Percentiles rank a stretch among this genome's conserved stretches.
These are phyloP conservation scores for Apiospora arundinis DNA, from an alignment of 2,329 filamentous ascomycete genomes.

Conservation along the genomic window DNA sequence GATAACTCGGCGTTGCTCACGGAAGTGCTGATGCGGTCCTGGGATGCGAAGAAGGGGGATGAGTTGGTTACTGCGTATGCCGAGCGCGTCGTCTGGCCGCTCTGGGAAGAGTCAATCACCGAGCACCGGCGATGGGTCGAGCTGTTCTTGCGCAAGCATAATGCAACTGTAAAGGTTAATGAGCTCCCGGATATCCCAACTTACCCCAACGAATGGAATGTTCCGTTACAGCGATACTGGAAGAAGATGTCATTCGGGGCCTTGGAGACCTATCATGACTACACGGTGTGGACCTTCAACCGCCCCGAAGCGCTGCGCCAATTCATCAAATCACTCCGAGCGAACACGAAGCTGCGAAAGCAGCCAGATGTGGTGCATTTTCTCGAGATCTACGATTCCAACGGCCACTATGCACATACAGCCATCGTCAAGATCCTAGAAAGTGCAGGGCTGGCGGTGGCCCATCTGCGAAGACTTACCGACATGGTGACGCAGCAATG, in stretches of 20 bases:
- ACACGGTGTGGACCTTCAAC: not conserved
- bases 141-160: not conserved
- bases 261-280: not conserved
- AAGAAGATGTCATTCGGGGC: not conserved
- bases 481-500: not conserved
- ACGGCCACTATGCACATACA: not conserved
- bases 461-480: not conserved
- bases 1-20: not conserved
- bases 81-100: not conserved
- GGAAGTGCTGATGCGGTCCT: not conserved
- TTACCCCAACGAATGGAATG: not conserved
- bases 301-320: not conserved
- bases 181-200: not conserved
- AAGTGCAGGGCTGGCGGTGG: not conserved
- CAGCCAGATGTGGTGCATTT: not conserved
- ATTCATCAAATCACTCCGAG: not conserved
- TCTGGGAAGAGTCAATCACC: not conserved
- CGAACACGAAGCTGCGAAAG: not conserved
- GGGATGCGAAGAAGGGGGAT: not conserved
- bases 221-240: not conserved
- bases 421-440: not conserved
- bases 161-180: not conserved
- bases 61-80: not conserved
- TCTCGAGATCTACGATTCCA: not conserved
- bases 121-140: not conserved